Conservation (phyloP, 176 grass and related monocot genomes). For the Cenchrus americanus region DNA sequence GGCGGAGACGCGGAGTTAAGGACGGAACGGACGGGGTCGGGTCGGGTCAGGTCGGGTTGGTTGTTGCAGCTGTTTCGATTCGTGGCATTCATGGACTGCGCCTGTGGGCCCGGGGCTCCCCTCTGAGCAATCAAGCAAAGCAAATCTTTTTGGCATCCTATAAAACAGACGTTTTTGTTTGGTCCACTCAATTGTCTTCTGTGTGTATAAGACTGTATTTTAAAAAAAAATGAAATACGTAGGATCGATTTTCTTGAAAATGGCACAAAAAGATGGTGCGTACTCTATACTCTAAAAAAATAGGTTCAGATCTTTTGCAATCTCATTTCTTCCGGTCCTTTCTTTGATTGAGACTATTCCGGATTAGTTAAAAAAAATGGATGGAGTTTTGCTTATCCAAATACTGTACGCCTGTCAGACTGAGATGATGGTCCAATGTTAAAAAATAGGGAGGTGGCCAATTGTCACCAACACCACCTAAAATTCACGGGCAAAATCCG, state of each 20-base stretch:
- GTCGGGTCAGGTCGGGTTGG: conserved; percentile 8
- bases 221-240: too few species aligned
- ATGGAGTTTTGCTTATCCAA: neutral
- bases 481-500: too few species aligned
- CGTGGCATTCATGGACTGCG: conserved; percentile 5
- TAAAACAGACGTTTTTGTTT: neutral
- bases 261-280: too few species aligned
- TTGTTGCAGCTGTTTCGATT: conserved; percentile 43
- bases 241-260: too few species aligned
- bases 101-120: neutral
- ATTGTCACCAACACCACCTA: neutral
- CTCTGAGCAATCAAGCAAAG: neutral
- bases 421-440: neutral
- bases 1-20: neutral
- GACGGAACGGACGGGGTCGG: neutral
- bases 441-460: neutral
- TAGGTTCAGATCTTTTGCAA: too few species aligned
- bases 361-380: neutral
- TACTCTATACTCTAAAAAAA: too few species aligned
- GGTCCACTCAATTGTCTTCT: neutral
- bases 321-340: too few species aligned
- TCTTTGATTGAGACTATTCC: neutral
- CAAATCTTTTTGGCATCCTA: neutral
- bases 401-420: too few species aligned
- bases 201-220: too few species aligned